Evolutionary conservation across 805 yeast genomes (phyloP).

Genomic region (Lipomyces starkeyi): DNA sequence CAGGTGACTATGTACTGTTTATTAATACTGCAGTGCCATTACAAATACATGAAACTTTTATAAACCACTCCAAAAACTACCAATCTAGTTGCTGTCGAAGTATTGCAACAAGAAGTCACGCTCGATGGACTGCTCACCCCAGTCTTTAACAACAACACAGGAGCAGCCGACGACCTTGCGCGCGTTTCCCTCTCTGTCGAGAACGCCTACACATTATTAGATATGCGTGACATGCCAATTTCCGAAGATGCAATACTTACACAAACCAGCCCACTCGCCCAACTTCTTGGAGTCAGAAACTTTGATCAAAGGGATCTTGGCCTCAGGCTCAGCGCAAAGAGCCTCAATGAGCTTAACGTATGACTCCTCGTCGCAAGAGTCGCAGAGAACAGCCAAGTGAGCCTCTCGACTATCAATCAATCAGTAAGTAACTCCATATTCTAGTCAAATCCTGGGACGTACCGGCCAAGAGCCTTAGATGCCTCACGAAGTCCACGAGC

Average conservation of each 20-base stretch:
- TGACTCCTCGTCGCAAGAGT: slow-evolving; percentile 97
- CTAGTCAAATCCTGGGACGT: slow-evolving; percentile 9
- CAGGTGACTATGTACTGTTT: slow-evolving; percentile 5
- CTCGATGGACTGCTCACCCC: slow-evolving; percentile 99
- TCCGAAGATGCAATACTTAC: slow-evolving; percentile 18
- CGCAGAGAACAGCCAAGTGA: slow-evolving; percentile 95
- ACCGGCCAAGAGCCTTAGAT: slow-evolving; percentile 93
- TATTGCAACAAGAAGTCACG: slow-evolving; percentile 94
- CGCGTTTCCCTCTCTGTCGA: slow-evolving; percentile 99
- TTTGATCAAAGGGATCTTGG: slow-evolving; percentile 97
- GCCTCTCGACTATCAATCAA: slow-evolving; percentile 67
- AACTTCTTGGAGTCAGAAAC: slow-evolving; percentile 99
- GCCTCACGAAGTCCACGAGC: slow-evolving; percentile 99
- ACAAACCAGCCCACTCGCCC: slow-evolving; percentile 99
- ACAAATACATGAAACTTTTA: slow-evolving; percentile 9
- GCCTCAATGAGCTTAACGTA: slow-evolving; percentile 98
- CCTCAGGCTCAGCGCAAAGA: slow-evolving; percentile 96
- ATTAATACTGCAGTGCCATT: neutral
- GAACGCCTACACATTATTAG: slow-evolving; percentile 60
- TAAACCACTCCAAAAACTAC: slow-evolving; percentile 1
- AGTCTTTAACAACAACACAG: slow-evolving; percentile 98
- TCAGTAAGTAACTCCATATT: neutral
- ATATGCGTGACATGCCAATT: neutral
- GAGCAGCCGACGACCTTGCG: slow-evolving; percentile 99
- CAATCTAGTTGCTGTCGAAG: slow-evolving; percentile 58